Base-by-base conservation (phyloP, 2,329 filamentous ascomycete genomes). In the Colletotrichum falcatum region DNA sequence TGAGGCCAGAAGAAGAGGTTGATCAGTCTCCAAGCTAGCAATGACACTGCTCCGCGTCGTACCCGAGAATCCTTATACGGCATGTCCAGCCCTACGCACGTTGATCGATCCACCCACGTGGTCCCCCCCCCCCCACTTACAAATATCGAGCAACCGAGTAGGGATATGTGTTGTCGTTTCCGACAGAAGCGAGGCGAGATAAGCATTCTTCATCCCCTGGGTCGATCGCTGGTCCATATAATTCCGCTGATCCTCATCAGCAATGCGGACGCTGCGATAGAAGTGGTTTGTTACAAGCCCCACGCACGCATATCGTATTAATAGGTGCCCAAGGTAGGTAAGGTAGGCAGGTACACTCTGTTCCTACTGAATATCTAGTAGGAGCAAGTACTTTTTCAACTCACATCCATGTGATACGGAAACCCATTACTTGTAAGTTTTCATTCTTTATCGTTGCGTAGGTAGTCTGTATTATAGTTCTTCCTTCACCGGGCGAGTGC, bases 171-270 rank as follows among this genome's bases (percentile, higher is more conserved):
- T n/a, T n/a, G 39, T 59, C 55, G 44, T 44, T 59, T 59, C 37
- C 23, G 55, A 30, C 55, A 28, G 11, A 37, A 48, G 30, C 30
- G 46, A 61, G 30, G n/a, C 59, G 6, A 39, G 28, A 61, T 16
- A 51, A 61, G 59, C 59, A 51, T 39, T 37, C 6, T 14, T 12
- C 5, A 20, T 11, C 28, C n/a, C 30, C 11, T 9, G 5, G 2
- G 2, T 5, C 12, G 58, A 49, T 37, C 18, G 12, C 42, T n/a
- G 23, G n/a, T 28, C 18, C 5, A 61, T n/a, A n/a, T n/a, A 30
- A 51, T n/a, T 16, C 51, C 35, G 59, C n/a, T 46, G 59, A 61
- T 61, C 44, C 33, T 61, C 46, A 61, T 51, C 33, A 51, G 18
- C 16, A 53, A 28, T 33, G 49, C 49, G 28, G 48, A 26, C 26